Base-by-base conservation (phyloP, 805 yeast genomes). In the Soucietia sequanensis region DNA sequence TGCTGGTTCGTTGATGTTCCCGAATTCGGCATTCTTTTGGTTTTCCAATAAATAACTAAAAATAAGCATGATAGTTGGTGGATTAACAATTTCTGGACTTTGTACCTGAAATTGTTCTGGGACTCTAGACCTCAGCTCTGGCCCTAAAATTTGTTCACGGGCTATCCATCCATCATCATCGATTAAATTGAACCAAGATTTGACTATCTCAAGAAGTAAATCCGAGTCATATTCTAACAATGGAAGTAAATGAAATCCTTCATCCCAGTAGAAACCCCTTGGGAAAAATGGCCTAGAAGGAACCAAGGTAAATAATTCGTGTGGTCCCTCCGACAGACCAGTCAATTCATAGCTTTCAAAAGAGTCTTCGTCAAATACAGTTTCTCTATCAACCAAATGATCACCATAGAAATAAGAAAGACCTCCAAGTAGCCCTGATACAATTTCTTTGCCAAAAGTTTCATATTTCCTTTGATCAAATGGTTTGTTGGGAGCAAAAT, bases 191-290 rank as follows among this genome's bases (percentile, higher is more conserved):
- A 91, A 86, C 99, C 99, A 93, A 33, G 95, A 84, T 51, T 81
- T 73, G 38, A 90, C 54, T 12, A 93, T 81, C 44, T 87, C 93
- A 41, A 89, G 67, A 0, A 80, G 86, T 28, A 90, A 65, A 51
- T 87, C 95, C 11, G 85, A 72, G 59, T 93, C 98, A 54, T 83
- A 90, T 31, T 83, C 82, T 47, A 85, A 59, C 24, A 93, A 65
- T 6, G 95, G 95, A 26, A 90, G 66, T 40, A 91, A 67, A 57
- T 91, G 96, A 60, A 93, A 93, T 0, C 99, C 99, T 62, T 93
- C 99, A 60, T 93, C 99, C 99, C 99, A 93, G 54, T 86, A 88
- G 53, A 93, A 93, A 0, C 99, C 99, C 43, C 99, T 74, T 3
- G 99, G 98, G 60, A 93, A 93, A 52, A 86, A 87, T 0, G 95